A percentile compares a stretch with the other conserved stretches of the same genome.
Conservation (phyloP, 75 land plant genomes). For the Pinus albicaulis region DNA sequence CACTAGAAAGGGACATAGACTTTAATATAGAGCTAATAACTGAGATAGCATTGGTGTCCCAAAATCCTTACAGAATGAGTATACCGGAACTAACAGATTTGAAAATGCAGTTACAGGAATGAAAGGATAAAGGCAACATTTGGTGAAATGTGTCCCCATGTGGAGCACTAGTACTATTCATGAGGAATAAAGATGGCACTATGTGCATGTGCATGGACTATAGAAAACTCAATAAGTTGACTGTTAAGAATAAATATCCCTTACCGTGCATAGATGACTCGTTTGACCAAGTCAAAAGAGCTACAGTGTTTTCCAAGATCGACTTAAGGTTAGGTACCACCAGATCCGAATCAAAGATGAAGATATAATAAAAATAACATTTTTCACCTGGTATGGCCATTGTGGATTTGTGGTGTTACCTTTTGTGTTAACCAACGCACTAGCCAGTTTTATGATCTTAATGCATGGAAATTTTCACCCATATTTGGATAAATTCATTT, state of each 20-base stretch:
- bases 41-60: too few species aligned
- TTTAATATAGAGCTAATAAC: too few species aligned
- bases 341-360: neutral
- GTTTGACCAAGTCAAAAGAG: conserved; percentile 15
- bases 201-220: conserved; percentile 21
- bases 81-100: too few species aligned
- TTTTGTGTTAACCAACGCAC: conserved; percentile 12
- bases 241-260: conserved; percentile 27
- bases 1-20: too few species aligned
- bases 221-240: conserved; percentile 19
- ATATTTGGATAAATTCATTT: conserved; percentile 6
- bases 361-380: conserved; percentile 19
- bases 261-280: conserved; percentile 20
- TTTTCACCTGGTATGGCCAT: conserved; percentile 15
- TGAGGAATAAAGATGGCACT: conserved; percentile 17
- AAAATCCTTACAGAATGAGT: too few species aligned
- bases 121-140: conserved; percentile 11
- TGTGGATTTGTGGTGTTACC: conserved; percentile 19
- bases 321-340: neutral
- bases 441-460: neutral
- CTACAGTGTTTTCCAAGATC: conserved; percentile 18
- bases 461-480: conserved; percentile 1
- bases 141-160: conserved; percentile 16
- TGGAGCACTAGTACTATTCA: conserved; percentile 20
- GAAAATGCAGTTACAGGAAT: conserved; percentile 10